Percentiles rank a stretch among this genome's conserved stretches.
phyloP scores from a whole-genome alignment of 2,329 filamentous ascomycete genomes.

The Hymenoscyphus scutula region DNA sequence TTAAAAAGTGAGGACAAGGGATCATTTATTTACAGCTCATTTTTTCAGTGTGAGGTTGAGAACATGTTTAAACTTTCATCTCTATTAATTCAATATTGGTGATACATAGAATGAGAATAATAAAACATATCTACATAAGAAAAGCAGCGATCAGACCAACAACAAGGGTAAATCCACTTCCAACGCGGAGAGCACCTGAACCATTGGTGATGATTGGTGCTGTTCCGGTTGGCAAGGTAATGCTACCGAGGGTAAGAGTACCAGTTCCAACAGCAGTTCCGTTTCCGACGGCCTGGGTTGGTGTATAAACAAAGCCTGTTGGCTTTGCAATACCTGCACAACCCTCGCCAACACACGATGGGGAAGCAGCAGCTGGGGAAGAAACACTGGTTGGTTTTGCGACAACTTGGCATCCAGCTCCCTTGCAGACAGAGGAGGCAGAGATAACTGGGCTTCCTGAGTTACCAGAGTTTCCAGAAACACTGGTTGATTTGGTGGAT shows the following conservation, averaged over 20 bases:
- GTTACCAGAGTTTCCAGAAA: neutral
- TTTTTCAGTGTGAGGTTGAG: no score
- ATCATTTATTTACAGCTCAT: no score
- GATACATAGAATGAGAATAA: neutral
- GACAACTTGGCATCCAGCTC: no score
- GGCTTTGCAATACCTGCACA: neutral
- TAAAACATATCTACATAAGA: neutral
- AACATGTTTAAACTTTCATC: neutral
- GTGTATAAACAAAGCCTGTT: neutral
- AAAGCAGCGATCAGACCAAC: neutral
- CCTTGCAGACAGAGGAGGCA: neutral
- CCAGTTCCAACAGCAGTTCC: neutral
- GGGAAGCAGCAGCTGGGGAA: neutral
- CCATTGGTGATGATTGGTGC: neutral
- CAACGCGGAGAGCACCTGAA: neutral
- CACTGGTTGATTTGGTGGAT: neutral
- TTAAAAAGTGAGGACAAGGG: no score
- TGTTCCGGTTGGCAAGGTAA: neutral
- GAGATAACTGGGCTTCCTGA: neutral
- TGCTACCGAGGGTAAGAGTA: neutral
- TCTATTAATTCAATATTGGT: neutral
- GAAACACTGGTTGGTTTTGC: no score
- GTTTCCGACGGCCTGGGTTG: neutral
- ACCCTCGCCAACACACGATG: neutral
- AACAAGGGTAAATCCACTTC: neutral